Evolutionary conservation across 2,329 filamentous ascomycete species (phyloP), one percentile per base, ranked within the genome.

Genomic region (Periglandula ipomoeae): DNA sequence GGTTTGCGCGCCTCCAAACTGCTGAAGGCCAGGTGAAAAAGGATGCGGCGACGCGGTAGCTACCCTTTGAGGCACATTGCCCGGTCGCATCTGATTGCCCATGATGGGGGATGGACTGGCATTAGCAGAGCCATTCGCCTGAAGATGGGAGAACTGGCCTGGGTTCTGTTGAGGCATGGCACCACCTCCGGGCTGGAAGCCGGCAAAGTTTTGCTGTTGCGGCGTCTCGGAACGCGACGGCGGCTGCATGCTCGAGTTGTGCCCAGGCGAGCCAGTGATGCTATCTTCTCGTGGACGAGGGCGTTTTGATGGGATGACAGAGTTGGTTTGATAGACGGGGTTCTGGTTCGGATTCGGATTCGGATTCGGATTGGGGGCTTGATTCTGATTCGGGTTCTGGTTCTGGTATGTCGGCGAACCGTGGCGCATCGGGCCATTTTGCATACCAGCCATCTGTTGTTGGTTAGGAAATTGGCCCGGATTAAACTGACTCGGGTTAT

Each of bases 21-120:
- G 85, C 57, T 85, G 84, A 27, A 79, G 76, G 50, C 83, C 82
- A 15, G 87, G 86, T 2, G 87, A 90, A 64, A 94, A 95, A 1
- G 89, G 88, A 65, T 93, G 91, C 3, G 93, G 91, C 27, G 93
- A 97, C 39, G 89, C 85, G 41, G 91, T 96, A 55, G 89, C 85
- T 65, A 97, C 88, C 60, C 89, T 76, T 62, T 89, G 87, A 35
- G 84, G 83, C 13, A 85, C 82, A 58, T 78, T 78, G 61, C 86
- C 80, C 30, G 82, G 78, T 53, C 82, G 79, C 63, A 84, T 73
- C 60, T 94, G 90, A 62, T 85, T 89, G 53, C 81, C 81, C 81
- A 96, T 89, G 53, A 94, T 91, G 24, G 93, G 93, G 6, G 93
- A 97, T 10, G 91, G 91, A 35, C 89, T 95, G 52, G 88, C 85